These are phyloP conservation scores for Paraleonurus japonicus DNA, from an alignment of 257 asterid genomes.

Conservation along the genomic window DNA sequence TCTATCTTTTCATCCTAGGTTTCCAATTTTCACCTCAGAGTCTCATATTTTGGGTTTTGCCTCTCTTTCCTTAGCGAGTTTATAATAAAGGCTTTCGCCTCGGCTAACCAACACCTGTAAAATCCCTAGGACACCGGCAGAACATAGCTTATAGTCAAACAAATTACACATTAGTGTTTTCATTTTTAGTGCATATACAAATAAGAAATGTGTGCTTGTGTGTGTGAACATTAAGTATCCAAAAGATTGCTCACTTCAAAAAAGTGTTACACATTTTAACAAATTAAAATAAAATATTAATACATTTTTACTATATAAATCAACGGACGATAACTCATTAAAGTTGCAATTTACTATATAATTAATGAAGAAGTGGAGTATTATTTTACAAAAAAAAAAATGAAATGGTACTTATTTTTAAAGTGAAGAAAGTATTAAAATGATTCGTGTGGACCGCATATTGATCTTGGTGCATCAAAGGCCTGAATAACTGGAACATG, in stretches of 20 bases:
- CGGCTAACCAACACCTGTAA: background rate
- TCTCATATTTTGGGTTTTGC: background rate
- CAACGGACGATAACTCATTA: too few species aligned
- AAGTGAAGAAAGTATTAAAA: background rate
- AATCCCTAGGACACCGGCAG: too few species aligned
- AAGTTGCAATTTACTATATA: background rate
- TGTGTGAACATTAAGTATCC: background rate
- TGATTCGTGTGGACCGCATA: background rate
- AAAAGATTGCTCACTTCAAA: background rate
- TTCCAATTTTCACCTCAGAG: background rate
- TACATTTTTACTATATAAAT: too few species aligned
- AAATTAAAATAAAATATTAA: too few species aligned
- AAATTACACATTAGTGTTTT: background rate
- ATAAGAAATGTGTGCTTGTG: background rate
- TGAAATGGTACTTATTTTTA: background rate
- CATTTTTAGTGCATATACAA: too few species aligned
- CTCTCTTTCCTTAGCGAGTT: background rate
- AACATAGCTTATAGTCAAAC: background rate
- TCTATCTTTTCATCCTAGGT: background rate
- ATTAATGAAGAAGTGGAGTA: background rate
- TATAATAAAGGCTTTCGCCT: background rate
- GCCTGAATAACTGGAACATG: slow-evolving; percentile 4
- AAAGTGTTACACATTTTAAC: too few species aligned
- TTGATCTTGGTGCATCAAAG: background rate
- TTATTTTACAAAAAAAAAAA: background rate